Evolutionary conservation across 768 basidiomycete species (phyloP), one percentile per base, ranked within the genome.

Genomic region (Leccinellum albellum): DNA sequence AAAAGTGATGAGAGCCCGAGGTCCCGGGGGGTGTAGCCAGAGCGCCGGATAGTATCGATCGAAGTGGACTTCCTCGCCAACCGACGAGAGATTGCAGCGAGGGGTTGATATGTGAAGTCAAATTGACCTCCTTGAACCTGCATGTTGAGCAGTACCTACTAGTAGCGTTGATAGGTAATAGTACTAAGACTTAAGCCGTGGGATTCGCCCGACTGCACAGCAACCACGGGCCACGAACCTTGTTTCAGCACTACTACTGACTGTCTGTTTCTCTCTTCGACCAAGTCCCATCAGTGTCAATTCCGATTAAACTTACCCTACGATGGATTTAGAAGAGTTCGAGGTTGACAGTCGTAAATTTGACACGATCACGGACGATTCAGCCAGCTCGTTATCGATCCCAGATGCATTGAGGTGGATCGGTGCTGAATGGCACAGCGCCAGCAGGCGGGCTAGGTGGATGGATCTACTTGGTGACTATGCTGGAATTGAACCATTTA

Each of bases 401-500:
- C 17, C 52, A 13, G 50, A 64, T 14, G 70, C 75, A 2, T 53
- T 78, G 15, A 54, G 61, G 20, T 60, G 61, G 53, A 53, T 79
- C 7, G 76, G 79, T 60, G 59, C 57, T 14, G 56, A 55, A 46
- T 82, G 80, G 80, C 80, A 76, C 57, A 60, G 67, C 28, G 66
- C 69, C 26, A 71, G 69, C 64, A 70, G 74, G 56, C 57, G 65
- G 26, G 78, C 75, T 13, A 66, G 82, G 55, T 82, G 80, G 82
- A 87, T 88, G 86, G 87, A 88, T 66, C 74, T 88, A 9, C 70
- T 88, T 28, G 85, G 86, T 4, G 87, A 87, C 64, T 88, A 87
- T 66, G 86, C 83, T 21, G 87, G 87, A 1, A 78, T 66, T 33
- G 87, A 89, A 64, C 76, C 77, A 15, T 89, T 89, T 63, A 63